Conservation (phyloP, 2,329 filamentous ascomycete genomes). For the Colletotrichum nymphaeae region DNA sequence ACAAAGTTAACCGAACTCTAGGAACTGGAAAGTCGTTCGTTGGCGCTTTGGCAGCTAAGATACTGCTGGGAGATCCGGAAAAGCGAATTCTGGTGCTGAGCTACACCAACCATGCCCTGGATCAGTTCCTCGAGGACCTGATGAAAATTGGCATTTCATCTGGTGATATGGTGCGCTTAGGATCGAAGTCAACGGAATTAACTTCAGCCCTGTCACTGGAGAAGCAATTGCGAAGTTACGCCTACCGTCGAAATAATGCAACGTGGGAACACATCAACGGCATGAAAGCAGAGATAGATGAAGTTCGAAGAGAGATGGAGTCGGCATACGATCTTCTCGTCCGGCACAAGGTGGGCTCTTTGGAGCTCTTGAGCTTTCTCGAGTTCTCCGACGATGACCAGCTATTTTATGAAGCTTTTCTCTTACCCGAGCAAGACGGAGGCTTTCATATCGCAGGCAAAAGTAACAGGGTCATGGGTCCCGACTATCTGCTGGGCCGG, state of each 20-base stretch:
- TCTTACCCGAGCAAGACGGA: constrained; percentile 55
- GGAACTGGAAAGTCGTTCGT: constrained; percentile 83
- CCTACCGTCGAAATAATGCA: constrained; percentile 44
- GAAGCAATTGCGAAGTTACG: constrained; percentile 45
- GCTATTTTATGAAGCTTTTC: constrained; percentile 67
- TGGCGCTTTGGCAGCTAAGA: constrained; percentile 71
- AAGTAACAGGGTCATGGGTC: constrained; percentile 54
- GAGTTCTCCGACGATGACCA: constrained; percentile 64
- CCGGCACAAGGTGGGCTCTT: neutral
- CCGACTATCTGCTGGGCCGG: constrained; percentile 61
- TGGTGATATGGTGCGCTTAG: constrained; percentile 69
- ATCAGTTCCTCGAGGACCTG: constrained; percentile 75
- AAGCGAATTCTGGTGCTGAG: constrained; percentile 71
- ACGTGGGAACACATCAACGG: constrained; percentile 55
- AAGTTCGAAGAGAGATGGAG: constrained; percentile 44
- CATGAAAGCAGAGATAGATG: constrained; percentile 49
- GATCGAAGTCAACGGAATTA: constrained; percentile 63
- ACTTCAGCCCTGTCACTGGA: constrained; percentile 62
- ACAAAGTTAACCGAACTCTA: constrained; percentile 41
- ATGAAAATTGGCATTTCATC: constrained; percentile 63
- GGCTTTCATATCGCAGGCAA: constrained; percentile 60
- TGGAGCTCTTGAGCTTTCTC: constrained; percentile 53
- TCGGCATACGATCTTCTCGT: constrained; percentile 37
- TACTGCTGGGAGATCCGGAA: constrained; percentile 59
- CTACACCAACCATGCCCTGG: constrained; percentile 76